A percentile compares a stretch with the other conserved stretches of the same genome.
Conservation (phyloP, 2,329 filamentous ascomycete genomes). For the Fusarium scirpi region DNA sequence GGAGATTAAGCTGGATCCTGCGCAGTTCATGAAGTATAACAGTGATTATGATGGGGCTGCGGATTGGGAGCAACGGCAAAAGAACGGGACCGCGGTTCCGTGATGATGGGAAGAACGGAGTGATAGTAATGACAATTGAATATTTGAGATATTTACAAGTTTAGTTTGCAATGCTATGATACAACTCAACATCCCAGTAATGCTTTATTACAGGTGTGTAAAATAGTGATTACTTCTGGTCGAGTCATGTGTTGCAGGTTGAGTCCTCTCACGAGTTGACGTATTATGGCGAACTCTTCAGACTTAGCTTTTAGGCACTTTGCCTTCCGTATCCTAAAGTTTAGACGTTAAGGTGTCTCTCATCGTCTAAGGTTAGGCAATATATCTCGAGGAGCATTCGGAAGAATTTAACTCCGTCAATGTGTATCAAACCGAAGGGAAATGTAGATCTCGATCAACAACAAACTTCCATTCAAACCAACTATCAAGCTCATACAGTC, state of each 20-base stretch:
- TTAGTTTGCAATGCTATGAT: not conserved
- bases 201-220: too few relatives aligned
- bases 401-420: not conserved
- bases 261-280: too few relatives aligned
- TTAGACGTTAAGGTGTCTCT: too few relatives aligned
- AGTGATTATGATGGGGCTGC: constrained; percentile 37
- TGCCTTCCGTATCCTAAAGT: too few relatives aligned
- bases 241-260: not conserved
- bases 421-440: not conserved
- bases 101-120: not conserved
- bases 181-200: too few relatives aligned
- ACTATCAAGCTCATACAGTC: not conserved
- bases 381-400: not conserved
- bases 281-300: too few relatives aligned
- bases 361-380: too few relatives aligned
- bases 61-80: constrained; percentile 39
- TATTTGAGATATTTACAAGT: not conserved
- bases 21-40: constrained; percentile 40
- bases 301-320: too few relatives aligned
- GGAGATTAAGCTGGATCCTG: constrained; percentile 37
- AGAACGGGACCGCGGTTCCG: constrained; percentile 10
- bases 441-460: not conserved
- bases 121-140: not conserved
- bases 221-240: not conserved
- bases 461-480: not conserved